These are phyloP conservation scores for Thuja plicata DNA, from an alignment of 83 land plant genomes.

Conservation along the genomic window DNA sequence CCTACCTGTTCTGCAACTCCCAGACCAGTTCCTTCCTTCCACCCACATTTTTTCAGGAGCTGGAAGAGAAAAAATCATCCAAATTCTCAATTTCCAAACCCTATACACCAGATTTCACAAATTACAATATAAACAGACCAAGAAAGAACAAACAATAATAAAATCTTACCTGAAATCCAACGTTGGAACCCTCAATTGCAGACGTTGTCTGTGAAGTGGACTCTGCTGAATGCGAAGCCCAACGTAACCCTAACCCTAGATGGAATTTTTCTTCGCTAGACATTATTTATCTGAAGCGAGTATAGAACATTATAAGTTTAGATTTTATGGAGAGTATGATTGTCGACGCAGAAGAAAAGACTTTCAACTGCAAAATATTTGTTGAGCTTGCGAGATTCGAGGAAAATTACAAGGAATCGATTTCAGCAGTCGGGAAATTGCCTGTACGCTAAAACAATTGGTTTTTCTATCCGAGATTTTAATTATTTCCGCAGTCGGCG, in stretches of 20 bases:
- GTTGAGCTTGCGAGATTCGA: too few species aligned
- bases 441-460: too few species aligned
- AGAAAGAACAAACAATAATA: neutral
- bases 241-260: neutral
- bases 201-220: neutral
- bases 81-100: neutral
- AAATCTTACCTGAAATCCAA: constrained; percentile 10
- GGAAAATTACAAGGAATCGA: too few species aligned
- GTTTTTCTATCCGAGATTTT: too few species aligned
- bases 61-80: constrained; percentile 15
- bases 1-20: constrained; percentile 60
- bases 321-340: too few species aligned
- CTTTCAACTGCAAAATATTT: neutral
- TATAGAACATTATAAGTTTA: neutral
- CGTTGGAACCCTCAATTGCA: neutral
- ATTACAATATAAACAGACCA: neutral
- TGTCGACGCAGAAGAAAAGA: neutral
- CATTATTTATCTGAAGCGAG: neutral
- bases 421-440: too few species aligned
- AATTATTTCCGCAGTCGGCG: too few species aligned
- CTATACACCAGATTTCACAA: neutral
- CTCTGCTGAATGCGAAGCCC: constrained; percentile 3
- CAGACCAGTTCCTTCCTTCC: constrained; percentile 77
- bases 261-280: neutral
- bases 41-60: constrained; percentile 70